Conservation (phyloP, 2,329 filamentous ascomycete species). For the Trichophyton simii region DNA sequence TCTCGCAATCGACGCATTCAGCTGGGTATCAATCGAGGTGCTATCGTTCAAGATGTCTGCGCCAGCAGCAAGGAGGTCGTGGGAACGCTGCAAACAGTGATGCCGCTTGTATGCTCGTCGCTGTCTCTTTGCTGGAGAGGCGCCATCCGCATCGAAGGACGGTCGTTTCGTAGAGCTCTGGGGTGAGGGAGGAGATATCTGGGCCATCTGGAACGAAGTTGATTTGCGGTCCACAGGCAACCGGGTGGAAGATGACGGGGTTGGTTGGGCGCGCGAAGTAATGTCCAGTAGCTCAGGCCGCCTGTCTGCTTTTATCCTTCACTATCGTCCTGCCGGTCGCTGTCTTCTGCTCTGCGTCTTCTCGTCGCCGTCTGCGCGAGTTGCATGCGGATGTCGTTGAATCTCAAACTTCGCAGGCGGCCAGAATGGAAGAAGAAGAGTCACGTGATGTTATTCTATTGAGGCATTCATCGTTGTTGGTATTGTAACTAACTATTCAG, state of each 20-base stretch:
- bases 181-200: not conserved
- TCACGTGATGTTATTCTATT: not conserved
- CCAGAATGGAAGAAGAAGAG: not conserved
- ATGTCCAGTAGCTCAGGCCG: no score
- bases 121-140: conserved; percentile 22
- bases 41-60: conserved; percentile 37
- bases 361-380: no score
- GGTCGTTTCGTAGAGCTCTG: conserved; percentile 21
- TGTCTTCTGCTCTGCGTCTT: no score
- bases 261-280: not conserved
- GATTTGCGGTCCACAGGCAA: no score
- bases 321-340: no score
- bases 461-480: no score
- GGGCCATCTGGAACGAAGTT: conserved; percentile 1
- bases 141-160: conserved; percentile 14
- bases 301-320: no score
- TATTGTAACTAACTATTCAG: not conserved
- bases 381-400: no score
- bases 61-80: conserved; percentile 23
- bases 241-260: not conserved
- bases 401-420: not conserved
- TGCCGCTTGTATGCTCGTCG: conserved; percentile 32
- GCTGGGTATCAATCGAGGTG: conserved; percentile 41
- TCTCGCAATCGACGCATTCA: conserved; percentile 44
- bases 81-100: conserved; percentile 28